Evolutionary conservation across 163 green algal species (phyloP).

Genomic region (Scenedesmus sp.): DNA sequence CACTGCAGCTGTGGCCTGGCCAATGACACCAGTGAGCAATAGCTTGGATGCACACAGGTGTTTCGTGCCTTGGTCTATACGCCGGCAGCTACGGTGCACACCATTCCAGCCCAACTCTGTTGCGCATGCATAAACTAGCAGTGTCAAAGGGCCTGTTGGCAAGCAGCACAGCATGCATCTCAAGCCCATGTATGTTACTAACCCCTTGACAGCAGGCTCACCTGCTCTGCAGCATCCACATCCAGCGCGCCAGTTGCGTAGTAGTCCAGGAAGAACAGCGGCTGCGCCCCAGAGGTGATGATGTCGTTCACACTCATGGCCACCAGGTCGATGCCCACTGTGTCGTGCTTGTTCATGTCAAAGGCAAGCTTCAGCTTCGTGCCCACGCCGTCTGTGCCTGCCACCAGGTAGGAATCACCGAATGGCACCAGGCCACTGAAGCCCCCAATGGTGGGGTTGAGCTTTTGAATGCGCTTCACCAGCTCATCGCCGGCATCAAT

Average conservation of each 20-base stretch:
- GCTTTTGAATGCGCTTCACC: slow-evolving; percentile 93
- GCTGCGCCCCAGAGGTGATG: slow-evolving; percentile 94
- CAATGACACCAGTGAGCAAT: background rate
- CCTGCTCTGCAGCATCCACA: slow-evolving; percentile 94
- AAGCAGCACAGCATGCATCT: background rate
- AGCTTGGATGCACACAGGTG: background rate
- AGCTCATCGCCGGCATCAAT: slow-evolving; percentile 98
- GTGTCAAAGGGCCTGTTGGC: background rate
- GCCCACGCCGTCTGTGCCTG: slow-evolving; percentile 97
- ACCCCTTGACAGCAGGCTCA: slow-evolving; percentile 37
- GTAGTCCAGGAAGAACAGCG: slow-evolving; percentile 99
- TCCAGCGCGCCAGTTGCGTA: slow-evolving; percentile 96
- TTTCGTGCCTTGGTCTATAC: too few species aligned
- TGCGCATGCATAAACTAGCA: background rate
- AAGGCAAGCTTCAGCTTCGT: slow-evolving; percentile 99
- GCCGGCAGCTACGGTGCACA: background rate
- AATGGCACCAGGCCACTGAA: slow-evolving; percentile 97
- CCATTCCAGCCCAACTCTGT: background rate
- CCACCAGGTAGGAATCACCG: slow-evolving; percentile 96
- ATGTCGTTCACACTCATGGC: slow-evolving; percentile 99
- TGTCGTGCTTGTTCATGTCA: slow-evolving; percentile 97
- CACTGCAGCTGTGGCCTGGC: background rate
- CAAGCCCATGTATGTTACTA: background rate
- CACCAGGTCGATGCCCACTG: slow-evolving; percentile 98
- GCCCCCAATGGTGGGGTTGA: slow-evolving; percentile 95